These are phyloP conservation scores for Teratosphaeria gauchensis DNA, from an alignment of 2,329 filamentous ascomycete species.

Conservation along the genomic window DNA sequence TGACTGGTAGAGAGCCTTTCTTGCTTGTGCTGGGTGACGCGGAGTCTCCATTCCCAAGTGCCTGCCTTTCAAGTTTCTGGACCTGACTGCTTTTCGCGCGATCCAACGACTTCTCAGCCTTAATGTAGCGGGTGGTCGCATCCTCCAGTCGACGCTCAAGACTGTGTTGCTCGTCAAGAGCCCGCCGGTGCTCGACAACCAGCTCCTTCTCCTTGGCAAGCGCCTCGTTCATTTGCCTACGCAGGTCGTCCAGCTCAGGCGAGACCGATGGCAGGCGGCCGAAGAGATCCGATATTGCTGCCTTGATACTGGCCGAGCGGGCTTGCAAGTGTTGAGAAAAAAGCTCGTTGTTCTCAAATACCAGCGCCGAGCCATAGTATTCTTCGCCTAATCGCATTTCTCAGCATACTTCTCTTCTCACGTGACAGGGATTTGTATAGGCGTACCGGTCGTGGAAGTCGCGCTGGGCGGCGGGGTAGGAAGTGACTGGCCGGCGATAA, in stretches of 20 bases:
- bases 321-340: slow-evolving; percentile 75
- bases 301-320: slow-evolving; percentile 66
- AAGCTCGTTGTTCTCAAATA: slow-evolving; percentile 45
- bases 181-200: slow-evolving; percentile 17
- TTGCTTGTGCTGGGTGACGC: slow-evolving; percentile 34
- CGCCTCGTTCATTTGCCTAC: slow-evolving; percentile 63
- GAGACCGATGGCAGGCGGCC: slow-evolving; percentile 34
- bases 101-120: slow-evolving; percentile 90
- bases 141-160: slow-evolving; percentile 79
- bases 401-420: slow-evolving; percentile 22
- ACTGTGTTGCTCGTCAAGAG: slow-evolving; percentile 22
- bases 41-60: slow-evolving; percentile 48
- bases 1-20: slow-evolving; percentile 30
- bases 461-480: slow-evolving; percentile 22
- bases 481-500: slow-evolving; percentile 30
- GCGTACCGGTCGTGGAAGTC: slow-evolving; percentile 22
- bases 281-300: slow-evolving; percentile 63
- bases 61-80: slow-evolving; percentile 84
- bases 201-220: slow-evolving; percentile 67
- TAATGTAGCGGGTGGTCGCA: slow-evolving; percentile 83
- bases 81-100: slow-evolving; percentile 80
- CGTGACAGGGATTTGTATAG: slow-evolving; percentile 10
- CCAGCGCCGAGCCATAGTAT: slow-evolving; percentile 41
- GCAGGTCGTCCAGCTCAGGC: slow-evolving; percentile 62
- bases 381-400: slow-evolving; percentile 23